A percentile compares a stretch with the other conserved stretches of the same genome.
phyloP scores from a whole-genome alignment of 2,329 filamentous ascomycete species.

The Teratosphaeria zuluensis region DNA sequence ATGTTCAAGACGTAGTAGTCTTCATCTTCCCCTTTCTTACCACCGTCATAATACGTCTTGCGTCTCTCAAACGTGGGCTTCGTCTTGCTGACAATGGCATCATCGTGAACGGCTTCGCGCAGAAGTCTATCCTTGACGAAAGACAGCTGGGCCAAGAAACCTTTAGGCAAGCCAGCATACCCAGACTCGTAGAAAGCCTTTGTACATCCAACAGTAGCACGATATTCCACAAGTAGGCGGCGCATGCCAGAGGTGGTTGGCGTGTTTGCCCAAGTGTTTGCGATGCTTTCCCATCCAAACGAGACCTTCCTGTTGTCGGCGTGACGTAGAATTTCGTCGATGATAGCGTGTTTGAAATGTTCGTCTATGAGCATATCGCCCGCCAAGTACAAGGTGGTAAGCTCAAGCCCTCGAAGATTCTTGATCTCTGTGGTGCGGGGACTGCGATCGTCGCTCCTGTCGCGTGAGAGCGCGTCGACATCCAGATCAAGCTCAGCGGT shows the following conservation, averaged over 20 bases:
- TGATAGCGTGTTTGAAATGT: neutral
- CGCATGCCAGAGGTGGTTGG: neutral
- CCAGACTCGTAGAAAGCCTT: neutral
- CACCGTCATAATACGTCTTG: neutral
- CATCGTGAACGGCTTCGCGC: neutral
- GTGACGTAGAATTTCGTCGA: neutral
- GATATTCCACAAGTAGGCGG: neutral
- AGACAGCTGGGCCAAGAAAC: neutral
- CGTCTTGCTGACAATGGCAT: neutral
- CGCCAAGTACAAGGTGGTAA: neutral
- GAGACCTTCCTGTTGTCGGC: neutral
- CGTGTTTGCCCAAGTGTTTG: neutral
- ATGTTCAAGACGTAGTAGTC: neutral
- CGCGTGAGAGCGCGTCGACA: neutral
- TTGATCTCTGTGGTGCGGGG: neutral
- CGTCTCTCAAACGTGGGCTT: neutral
- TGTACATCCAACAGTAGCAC: neutral
- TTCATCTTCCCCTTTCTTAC: neutral
- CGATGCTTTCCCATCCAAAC: neutral
- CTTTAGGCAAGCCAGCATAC: neutral
- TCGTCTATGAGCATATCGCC: neutral
- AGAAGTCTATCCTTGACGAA: neutral
- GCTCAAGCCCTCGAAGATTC: neutral
- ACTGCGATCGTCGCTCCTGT: neutral
- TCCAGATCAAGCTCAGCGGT: neutral